Evolutionary conservation across 345 rosid species (phyloP), one percentile per base, ranked within the genome.

Genomic region (Eucalyptus marginata): DNA sequence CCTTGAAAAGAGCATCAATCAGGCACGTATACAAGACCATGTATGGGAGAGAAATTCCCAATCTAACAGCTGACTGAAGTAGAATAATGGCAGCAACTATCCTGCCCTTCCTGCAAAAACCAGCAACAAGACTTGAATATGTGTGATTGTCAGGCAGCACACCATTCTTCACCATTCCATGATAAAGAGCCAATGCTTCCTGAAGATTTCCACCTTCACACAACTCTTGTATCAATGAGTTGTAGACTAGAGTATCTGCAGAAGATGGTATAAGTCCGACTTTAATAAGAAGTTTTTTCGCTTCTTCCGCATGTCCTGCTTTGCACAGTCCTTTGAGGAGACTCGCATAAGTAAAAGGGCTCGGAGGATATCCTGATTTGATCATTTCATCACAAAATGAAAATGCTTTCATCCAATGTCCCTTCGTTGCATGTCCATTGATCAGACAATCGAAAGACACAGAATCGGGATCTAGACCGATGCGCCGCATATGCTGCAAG

Each of bases 311-410:
- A 88, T 96, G 93, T 85, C 99, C 94, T 86, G 97, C 95, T 91
- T 87, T 95, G 91, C 98, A 96, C 83, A 96, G 93, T 92, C 96
- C 99, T 94, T 96, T 97, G 84, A 96, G 96, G 66, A 97, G 92
- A 91, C 98, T 90, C n/a, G 95, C 93, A 88, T 95, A 96, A 14
- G 99, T 95, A 93, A 95, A 93, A 90, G 90, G 92, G 66, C 94
- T 92, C 25, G 99, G 98, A 87, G 89, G 91, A 91, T 95, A 94
- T 76, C 98, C 97, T 43, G 86, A 91, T 90, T 90, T 92, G 50
- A 94, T 87, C 97, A 96, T 97, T 91, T 97, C 98, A 92, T 97
- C 99, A 83, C 96, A 95, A 91, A 93, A 25, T 49, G 94, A 93
- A 86, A 95, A 94, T 7, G 95, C 95, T 92, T 92, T 95, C 89